Evolutionary conservation across 106 monocot species (phyloP), one percentile per base, ranked within the genome.

Genomic region (Acanthochlamys bracteata): DNA sequence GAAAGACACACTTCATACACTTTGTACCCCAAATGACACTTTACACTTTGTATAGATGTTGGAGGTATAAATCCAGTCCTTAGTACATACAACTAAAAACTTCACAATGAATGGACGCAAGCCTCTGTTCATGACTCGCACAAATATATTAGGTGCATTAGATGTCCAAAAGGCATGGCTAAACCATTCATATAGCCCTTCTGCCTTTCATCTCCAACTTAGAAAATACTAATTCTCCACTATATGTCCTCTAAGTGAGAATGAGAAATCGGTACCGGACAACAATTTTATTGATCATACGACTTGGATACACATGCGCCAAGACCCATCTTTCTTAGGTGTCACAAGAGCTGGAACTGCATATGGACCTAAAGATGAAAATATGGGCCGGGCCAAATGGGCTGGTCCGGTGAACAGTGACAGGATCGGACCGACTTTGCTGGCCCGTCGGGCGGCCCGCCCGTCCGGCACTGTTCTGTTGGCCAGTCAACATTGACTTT

Each of bases 101-200:
- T 11, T 42, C 4, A 16, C 56, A n/a, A 64, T 64, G 17, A 61
- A 41, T 3, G 24, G 15, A n/a, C 40, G 22, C 11, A 76, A 39
- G 0, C 42, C 41, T 1, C 60, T 57, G 19, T 25, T 55, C 71
- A 71, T 66, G 4, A 67, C 9, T 19, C 63, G 15, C 69, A 69
- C 57, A 24, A 76, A 69, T 13, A 47, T 76, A 25, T 47, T 76
- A 0, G 57, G 64, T 0, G 58, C 64, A 59, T 69, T 76, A 0
- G 57, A 65, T 3, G 20, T 0, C 71, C 21, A 20, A 71, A 71
- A 26, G 57, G 45, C 60, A 77, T 77, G 0, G 66, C 24, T 22
- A 71, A 14, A n/a, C 61, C 55, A 67, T n/a, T 45, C 33, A 19
- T 71, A 71, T 10, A 77, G 20, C 0, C 64, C 43, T 0, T 77